These are phyloP conservation scores for Diaporthe australafricana DNA, from an alignment of 2,329 filamentous ascomycete species.

Conservation along the genomic window DNA sequence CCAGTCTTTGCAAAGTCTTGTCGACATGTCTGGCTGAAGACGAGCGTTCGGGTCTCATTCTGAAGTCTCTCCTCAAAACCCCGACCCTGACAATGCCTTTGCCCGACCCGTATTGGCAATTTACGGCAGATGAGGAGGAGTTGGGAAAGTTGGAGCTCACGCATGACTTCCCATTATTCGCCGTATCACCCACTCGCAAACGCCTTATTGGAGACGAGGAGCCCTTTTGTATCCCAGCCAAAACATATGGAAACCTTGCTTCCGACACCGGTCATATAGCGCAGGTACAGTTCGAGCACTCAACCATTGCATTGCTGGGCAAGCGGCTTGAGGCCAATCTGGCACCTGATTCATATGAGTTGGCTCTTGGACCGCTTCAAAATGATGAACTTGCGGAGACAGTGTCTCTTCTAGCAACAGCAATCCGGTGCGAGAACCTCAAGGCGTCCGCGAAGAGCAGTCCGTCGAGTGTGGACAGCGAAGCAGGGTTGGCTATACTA, in stretches of 20 bases:
- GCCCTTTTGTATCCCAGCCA: slow-evolving; percentile 71
- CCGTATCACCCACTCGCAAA: slow-evolving; percentile 57
- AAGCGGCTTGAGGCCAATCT: slow-evolving; percentile 78
- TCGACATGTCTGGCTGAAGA: slow-evolving; percentile 59
- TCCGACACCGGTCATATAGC: slow-evolving; percentile 83
- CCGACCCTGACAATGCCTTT: slow-evolving; percentile 82
- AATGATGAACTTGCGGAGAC: slow-evolving; percentile 77
- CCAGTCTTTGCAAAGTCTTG: slow-evolving; percentile 77
- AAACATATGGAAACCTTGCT: slow-evolving; percentile 78
- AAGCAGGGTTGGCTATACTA: slow-evolving; percentile 61
- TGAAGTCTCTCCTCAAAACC: slow-evolving; percentile 75
- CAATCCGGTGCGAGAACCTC: slow-evolving; percentile 67
- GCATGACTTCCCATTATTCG: slow-evolving; percentile 73
- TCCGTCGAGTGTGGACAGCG: slow-evolving; percentile 34
- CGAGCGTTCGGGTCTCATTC: slow-evolving; percentile 50
- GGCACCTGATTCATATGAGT: slow-evolving; percentile 64
- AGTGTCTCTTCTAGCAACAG: slow-evolving; percentile 77
- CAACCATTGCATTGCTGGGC: slow-evolving; percentile 82
- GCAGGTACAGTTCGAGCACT: slow-evolving; percentile 82
- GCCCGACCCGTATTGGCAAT: slow-evolving; percentile 77
- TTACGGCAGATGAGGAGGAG: slow-evolving; percentile 87
- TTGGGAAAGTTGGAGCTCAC: slow-evolving; percentile 80
- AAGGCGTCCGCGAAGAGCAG: slow-evolving; percentile 44
- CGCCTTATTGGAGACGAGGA: slow-evolving; percentile 58
- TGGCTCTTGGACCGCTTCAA: slow-evolving; percentile 65